Evolutionary conservation across 768 basidiomycete species (phyloP), one percentile per base, ranked within the genome.

Genomic region (Lactarius hatsudake): DNA sequence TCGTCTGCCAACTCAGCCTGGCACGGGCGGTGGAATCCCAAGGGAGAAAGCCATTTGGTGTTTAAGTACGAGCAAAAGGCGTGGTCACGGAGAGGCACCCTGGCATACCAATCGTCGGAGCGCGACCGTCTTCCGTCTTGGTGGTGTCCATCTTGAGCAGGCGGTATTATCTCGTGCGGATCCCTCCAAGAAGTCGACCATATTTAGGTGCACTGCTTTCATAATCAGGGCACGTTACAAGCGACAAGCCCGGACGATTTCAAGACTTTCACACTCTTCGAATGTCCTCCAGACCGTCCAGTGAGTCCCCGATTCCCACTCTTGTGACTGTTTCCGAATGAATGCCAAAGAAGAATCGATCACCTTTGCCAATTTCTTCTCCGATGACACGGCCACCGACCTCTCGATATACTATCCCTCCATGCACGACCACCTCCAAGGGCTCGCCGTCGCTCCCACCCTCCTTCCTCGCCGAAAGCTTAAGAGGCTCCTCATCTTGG

Each of bases 31-130:
- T 59, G 34, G 61, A 30, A 18, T 51, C 63, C 66, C 40, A 60
- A 64, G 63, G 38, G 62, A 68, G 66, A 43, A 67, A 61, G 67
- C 67, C 62, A 68, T 68, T 68, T n/a, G 67, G 67, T 56, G 67
- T 68, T 68, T 68, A 68, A 68, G 67, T 68, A 68, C 63, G 53
- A 68, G 43, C 13, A 53, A 59, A 55, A 56, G 61, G 66, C 66
- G 62, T 67, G 66, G 62, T 28, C 23, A 53, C 36, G 45, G 65
- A 66, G 30, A 65, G 64, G 64, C 54, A 64, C 18, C 26, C 51
- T 53, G 12, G 23, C 23, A 15, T 51, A 9, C 23, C 23, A 51
- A 51, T 51, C 48, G 48, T 53, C 51, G 51, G 51, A 53, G 51
- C 26, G 51, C 4, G 51, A 13, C 12, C 26, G 5, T 53, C 51